Evolutionary conservation across 345 rosid genomes (phyloP).

Genomic region (Carallia brachiata): DNA sequence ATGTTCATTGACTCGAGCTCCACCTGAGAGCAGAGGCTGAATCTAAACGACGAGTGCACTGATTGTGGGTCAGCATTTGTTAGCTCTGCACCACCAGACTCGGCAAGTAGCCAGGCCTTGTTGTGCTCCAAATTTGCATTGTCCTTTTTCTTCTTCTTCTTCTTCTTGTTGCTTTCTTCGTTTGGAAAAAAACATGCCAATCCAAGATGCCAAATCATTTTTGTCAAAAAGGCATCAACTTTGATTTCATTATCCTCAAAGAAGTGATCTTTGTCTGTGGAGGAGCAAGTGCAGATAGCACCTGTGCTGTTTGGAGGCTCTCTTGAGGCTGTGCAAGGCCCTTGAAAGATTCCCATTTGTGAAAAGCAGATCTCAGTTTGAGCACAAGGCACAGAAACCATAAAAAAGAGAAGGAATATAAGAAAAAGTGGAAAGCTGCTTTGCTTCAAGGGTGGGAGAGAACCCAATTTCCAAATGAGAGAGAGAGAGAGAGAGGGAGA

Average conservation of each 20-base stretch:
- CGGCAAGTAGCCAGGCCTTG: slow-evolving; percentile 84
- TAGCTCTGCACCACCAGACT: slow-evolving; percentile 66
- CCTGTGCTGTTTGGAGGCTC: slow-evolving; percentile 19
- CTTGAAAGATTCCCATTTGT: slow-evolving; percentile 32
- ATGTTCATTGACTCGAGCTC: slow-evolving; percentile 76
- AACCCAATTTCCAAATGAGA: background rate
- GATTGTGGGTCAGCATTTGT: slow-evolving; percentile 71
- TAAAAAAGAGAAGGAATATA: slow-evolving; percentile 14
- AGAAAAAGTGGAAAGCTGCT: slow-evolving; percentile 33
- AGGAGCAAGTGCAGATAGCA: slow-evolving; percentile 13
- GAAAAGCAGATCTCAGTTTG: slow-evolving; percentile 45
- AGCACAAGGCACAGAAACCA: slow-evolving; percentile 41
- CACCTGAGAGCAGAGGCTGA: slow-evolving; percentile 75
- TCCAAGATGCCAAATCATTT: slow-evolving; percentile 59
- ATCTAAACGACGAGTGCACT: slow-evolving; percentile 91
- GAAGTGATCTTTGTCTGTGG: slow-evolving; percentile 19
- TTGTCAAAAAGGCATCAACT: slow-evolving; percentile 37
- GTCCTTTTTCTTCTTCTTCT: slow-evolving; percentile 21
- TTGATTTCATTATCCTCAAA: slow-evolving; percentile 36
- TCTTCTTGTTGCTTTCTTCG: slow-evolving; percentile 27
- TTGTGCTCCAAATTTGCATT: slow-evolving; percentile 54
- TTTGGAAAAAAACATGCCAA: slow-evolving; percentile 51
- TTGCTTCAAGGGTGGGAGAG: slow-evolving; percentile 49
- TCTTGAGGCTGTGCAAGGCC: slow-evolving; percentile 16
- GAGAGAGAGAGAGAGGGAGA: background rate